Evolutionary conservation across 2,329 filamentous ascomycete genomes (phyloP).

Genomic region (Colletotrichum liriopes): DNA sequence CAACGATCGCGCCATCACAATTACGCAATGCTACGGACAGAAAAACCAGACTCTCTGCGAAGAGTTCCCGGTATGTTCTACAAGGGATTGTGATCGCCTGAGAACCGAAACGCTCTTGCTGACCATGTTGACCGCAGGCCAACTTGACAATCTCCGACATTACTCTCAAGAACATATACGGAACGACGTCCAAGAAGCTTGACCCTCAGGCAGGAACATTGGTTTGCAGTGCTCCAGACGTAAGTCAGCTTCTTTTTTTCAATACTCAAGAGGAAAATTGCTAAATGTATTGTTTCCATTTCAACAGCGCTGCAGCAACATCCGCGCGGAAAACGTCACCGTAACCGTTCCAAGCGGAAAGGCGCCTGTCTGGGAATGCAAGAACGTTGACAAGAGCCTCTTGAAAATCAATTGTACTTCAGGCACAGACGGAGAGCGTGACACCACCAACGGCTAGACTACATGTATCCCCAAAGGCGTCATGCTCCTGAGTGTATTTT

Average conservation of each 20-base stretch:
- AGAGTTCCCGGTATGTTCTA: constrained; percentile 48
- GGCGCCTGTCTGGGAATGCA: constrained; percentile 59
- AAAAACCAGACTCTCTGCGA: constrained; percentile 51
- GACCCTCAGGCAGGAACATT: constrained; percentile 50
- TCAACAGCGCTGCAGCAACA: constrained; percentile 58
- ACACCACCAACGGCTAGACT: constrained; percentile 5
- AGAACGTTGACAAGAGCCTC: constrained; percentile 52
- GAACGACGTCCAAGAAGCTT: constrained; percentile 48
- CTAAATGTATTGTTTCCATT: not conserved
- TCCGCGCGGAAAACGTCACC: constrained; percentile 61
- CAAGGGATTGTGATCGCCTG: no score
- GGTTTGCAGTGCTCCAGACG: constrained; percentile 50
- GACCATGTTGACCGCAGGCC: constrained; percentile 18
- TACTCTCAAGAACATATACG: constrained; percentile 49
- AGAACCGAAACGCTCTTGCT: not conserved
- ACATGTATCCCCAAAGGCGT: no score
- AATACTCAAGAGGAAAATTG: not conserved
- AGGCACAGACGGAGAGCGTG: not conserved
- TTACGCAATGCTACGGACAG: constrained; percentile 73
- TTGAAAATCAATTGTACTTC: constrained; percentile 34
- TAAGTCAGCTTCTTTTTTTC: constrained; percentile 35
- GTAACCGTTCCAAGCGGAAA: constrained; percentile 64
- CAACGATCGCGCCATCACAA: constrained; percentile 73
- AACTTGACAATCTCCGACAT: constrained; percentile 49
- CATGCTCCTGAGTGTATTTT: no score